Evolutionary conservation across 768 basidiomycete genomes (phyloP).

Genomic region (Coprinellus micaceus): DNA sequence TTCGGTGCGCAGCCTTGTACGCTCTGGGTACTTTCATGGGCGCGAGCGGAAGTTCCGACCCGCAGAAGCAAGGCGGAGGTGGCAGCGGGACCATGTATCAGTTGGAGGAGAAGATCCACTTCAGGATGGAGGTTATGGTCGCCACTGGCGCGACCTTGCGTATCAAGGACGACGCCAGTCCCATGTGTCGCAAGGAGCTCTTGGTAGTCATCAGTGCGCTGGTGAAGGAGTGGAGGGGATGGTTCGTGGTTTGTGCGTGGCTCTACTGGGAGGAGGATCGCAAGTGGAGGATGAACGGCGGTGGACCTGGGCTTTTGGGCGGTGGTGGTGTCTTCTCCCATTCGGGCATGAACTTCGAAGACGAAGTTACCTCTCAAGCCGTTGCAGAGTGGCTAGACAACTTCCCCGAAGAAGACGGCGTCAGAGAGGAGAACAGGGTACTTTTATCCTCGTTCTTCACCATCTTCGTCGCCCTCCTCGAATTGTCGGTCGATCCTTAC

Average conservation of each 20-base stretch:
- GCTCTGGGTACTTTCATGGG: constrained; percentile 94
- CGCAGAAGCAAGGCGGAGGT: constrained; percentile 68
- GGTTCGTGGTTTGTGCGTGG: constrained; percentile 96
- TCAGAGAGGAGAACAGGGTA: constrained; percentile 75
- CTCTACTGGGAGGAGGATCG: constrained; percentile 91
- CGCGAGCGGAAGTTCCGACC: constrained; percentile 73
- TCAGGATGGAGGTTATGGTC: constrained; percentile 87
- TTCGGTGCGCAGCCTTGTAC: constrained; percentile 85
- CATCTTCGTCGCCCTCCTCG: constrained; percentile 82
- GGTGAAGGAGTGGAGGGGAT: constrained; percentile 94
- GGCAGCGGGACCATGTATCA: constrained; percentile 81
- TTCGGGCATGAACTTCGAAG: constrained; percentile 39
- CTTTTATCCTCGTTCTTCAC: constrained; percentile 92
- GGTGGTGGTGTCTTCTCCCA: constrained; percentile 12
- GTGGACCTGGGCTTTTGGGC: constrained; percentile 23
- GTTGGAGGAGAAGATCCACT: constrained; percentile 73
- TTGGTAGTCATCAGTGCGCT: constrained; percentile 88
- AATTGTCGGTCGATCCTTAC: constrained; percentile 90
- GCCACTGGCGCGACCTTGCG: constrained; percentile 85
- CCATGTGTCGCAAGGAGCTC: constrained; percentile 94
- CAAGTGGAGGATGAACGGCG: constrained; percentile 43
- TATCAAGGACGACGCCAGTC: constrained; percentile 91
- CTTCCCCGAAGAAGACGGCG: constrained; percentile 60
- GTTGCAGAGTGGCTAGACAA: constrained; percentile 75
- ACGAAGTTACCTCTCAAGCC: constrained; percentile 71